Conservation (phyloP, 1,284 basidiomycete genomes). For the Pulveroboletus sp. region DNA sequence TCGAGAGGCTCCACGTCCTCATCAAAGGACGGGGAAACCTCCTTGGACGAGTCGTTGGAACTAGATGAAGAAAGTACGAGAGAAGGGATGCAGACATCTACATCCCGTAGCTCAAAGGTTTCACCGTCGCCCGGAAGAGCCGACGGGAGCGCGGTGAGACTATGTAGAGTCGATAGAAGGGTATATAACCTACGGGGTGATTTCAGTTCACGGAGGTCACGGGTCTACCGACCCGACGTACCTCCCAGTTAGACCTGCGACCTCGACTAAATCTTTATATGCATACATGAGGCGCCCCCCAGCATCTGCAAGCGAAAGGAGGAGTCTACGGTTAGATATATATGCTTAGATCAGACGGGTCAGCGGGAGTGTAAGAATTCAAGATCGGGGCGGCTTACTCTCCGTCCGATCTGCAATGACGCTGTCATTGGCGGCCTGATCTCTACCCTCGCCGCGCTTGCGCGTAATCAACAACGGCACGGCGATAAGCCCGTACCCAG, state of each 20-base stretch:
- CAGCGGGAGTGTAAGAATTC: background rate
- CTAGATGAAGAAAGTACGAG: background rate
- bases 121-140: conserved; percentile 34
- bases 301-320: conserved; percentile 92
- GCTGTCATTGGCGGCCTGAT: conserved; percentile 25
- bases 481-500: conserved; percentile 86
- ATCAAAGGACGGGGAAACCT: conserved; percentile 5
- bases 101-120: conserved; percentile 62
- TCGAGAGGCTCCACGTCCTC: conserved; percentile 21
- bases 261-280: conserved; percentile 89
- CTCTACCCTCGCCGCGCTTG: conserved; percentile 19
- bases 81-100: conserved; percentile 75
- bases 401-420: conserved; percentile 62
- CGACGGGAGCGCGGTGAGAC: conserved; percentile 55
- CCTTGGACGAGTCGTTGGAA: conserved; percentile 1
- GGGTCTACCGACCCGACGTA: background rate
- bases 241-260: conserved; percentile 90
- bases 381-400: conserved; percentile 43
- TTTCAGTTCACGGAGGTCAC: background rate
- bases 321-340: conserved; percentile 90
- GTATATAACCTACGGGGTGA: conserved; percentile 61
- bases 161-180: conserved; percentile 84
- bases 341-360: conserved; percentile 63
- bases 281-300: conserved; percentile 92
- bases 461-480: conserved; percentile 79